A percentile compares a stretch with the other conserved stretches of the same genome.
phyloP scores from a whole-genome alignment of 2,329 filamentous ascomycete species.

The Xylaria hypoxylon region DNA sequence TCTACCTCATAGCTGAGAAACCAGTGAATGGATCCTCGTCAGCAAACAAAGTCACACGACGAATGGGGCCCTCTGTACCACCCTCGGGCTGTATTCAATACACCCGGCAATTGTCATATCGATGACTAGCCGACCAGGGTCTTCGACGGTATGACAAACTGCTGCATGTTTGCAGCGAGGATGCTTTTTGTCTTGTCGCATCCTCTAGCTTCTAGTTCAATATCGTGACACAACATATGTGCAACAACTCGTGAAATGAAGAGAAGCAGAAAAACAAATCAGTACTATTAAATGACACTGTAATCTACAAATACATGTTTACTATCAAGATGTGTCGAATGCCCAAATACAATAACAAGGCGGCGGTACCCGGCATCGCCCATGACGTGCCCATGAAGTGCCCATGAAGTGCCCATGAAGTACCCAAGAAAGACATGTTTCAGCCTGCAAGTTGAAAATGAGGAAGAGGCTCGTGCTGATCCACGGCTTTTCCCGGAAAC shows the following conservation, averaged over 20 bases:
- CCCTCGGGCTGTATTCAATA: constrained; percentile 30
- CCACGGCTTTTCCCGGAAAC: background rate
- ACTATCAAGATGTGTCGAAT: background rate
- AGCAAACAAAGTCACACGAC: constrained; percentile 25
- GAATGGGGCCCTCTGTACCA: constrained; percentile 24
- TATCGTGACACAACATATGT: constrained; percentile 29
- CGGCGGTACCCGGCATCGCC: background rate
- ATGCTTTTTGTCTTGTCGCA: constrained; percentile 23
- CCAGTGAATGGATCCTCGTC: constrained; percentile 11
- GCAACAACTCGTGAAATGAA: constrained; percentile 23
- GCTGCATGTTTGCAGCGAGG: constrained; percentile 30
- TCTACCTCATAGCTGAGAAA: background rate
- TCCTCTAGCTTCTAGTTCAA: constrained; percentile 24
- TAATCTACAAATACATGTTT: constrained; percentile 3
- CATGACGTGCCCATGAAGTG: too few species aligned
- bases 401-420: background rate
- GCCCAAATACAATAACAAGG: background rate
- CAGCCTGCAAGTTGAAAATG: background rate
- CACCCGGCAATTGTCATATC: constrained; percentile 18
- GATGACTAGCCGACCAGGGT: constrained; percentile 18
- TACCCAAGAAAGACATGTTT: background rate
- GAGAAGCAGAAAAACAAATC: background rate
- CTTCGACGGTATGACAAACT: constrained; percentile 29
- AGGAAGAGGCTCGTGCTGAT: background rate
- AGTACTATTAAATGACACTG: constrained; percentile 5